A percentile compares a stretch with the other conserved stretches of the same genome.
phyloP scores from a whole-genome alignment of 495 filamentous ascomycete genomes.

The Aspergillus kassunensis region DNA sequence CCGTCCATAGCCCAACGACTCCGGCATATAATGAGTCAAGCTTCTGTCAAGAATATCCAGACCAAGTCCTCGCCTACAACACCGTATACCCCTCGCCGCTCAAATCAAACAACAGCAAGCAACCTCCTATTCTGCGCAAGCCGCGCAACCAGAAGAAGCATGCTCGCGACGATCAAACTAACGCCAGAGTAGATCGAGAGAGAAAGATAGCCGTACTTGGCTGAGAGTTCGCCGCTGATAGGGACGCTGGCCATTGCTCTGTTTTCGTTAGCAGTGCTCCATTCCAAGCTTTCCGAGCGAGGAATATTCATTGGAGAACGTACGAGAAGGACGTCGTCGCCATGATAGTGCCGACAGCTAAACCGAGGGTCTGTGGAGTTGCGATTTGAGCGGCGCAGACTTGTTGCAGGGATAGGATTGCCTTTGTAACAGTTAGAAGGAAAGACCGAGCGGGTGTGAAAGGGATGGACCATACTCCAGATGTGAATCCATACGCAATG shows the following conservation, averaged over 20 bases:
- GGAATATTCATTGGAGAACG: conserved; percentile 5
- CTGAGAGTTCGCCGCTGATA: conserved; percentile 31
- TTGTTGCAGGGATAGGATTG: conserved; percentile 38
- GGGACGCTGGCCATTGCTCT: conserved; percentile 38
- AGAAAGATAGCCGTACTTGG: conserved; percentile 33
- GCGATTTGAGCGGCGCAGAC: conserved; percentile 38
- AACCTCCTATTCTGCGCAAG: conserved; percentile 21
- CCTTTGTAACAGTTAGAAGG: too few relatives aligned
- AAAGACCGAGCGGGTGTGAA: too few relatives aligned
- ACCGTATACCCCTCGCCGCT: too few relatives aligned
- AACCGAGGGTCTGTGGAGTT: conserved; percentile 26
- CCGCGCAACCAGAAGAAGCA: conserved; percentile 24
- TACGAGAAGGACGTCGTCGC: conserved; percentile 36
- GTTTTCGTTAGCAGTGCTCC: conserved; percentile 1
- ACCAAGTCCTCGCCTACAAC: too few relatives aligned
- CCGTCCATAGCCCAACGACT: too few relatives aligned
- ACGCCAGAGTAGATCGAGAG: conserved; percentile 33
- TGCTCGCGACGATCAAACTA: conserved; percentile 28
- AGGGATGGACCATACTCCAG: conserved; percentile 27
- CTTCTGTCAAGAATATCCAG: too few relatives aligned
- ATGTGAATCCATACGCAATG: conserved; percentile 37
- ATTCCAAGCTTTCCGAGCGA: too few relatives aligned
- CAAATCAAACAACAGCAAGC: conserved; percentile 24
- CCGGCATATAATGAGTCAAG: too few relatives aligned
- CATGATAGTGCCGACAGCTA: conserved; percentile 31